Evolutionary conservation across 768 basidiomycete species (phyloP).

Genomic region (Podaxis sp.): DNA sequence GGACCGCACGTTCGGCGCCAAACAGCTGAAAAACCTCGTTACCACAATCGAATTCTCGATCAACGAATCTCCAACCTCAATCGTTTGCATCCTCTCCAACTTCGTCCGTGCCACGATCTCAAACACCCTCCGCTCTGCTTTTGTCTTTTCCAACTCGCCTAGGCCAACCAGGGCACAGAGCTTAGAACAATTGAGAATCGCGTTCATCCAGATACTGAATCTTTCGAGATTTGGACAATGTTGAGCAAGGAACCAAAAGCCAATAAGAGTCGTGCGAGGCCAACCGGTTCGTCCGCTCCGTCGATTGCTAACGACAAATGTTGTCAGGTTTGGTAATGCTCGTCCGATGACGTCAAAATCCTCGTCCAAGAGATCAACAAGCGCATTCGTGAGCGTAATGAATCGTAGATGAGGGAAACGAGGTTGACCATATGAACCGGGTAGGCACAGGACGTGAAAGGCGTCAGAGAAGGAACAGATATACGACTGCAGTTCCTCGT

Average conservation of each 20-base stretch:
- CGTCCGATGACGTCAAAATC: not conserved
- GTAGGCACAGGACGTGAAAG: not conserved
- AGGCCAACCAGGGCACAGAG: not conserved
- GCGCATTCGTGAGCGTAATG: not conserved
- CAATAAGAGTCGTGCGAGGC: not conserved
- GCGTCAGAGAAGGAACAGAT: constrained; percentile 3
- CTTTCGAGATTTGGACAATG: not conserved
- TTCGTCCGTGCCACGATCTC: not conserved
- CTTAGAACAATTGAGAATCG: constrained; percentile 1
- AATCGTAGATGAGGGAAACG: not conserved
- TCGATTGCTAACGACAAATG: constrained; percentile 1
- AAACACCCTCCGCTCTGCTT: not conserved
- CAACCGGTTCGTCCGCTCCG: not conserved
- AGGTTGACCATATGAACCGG: not conserved
- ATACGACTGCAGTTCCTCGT: not conserved
- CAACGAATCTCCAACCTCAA: not conserved
- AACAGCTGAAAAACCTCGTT: not conserved
- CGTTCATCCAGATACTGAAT: constrained; percentile 7
- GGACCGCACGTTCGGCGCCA: not conserved
- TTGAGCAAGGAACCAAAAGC: constrained; percentile 3
- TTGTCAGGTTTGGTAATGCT: not conserved
- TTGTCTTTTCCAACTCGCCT: not conserved
- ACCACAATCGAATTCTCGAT: constrained; percentile 7
- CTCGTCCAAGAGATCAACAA: not conserved
- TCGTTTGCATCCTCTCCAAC: not conserved